Evolutionary conservation across 768 basidiomycete genomes (phyloP).

Genomic region (Mycena metata): DNA sequence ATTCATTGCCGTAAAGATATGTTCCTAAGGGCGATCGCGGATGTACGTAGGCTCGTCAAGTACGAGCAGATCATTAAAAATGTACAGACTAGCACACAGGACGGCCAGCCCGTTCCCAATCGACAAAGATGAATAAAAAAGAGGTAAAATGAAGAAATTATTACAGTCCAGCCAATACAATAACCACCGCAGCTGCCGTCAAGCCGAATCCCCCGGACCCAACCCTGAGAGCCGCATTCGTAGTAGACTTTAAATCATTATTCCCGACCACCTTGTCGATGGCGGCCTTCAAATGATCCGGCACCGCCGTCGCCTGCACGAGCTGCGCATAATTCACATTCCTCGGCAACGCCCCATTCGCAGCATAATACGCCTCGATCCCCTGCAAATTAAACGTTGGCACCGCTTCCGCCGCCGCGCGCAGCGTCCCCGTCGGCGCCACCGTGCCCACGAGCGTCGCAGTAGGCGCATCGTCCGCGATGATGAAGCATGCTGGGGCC

Average conservation of each 20-base stretch:
- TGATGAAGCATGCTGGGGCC: constrained; percentile 18
- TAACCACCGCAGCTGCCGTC: too few species aligned
- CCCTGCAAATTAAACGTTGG: constrained; percentile 18
- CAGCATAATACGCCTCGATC: constrained; percentile 26
- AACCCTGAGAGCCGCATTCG: too few species aligned
- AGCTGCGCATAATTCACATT: constrained; percentile 32
- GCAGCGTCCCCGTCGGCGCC: constrained; percentile 24
- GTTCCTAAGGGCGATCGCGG: constrained; percentile 31
- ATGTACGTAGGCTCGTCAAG: constrained; percentile 4
- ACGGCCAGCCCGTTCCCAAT: too few species aligned
- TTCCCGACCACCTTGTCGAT: background rate
- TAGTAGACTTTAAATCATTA: background rate
- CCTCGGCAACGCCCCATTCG: constrained; percentile 13
- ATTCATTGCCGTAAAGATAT: constrained; percentile 4
- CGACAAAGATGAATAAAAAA: too few species aligned
- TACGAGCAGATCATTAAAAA: too few species aligned
- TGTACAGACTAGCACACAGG: too few species aligned
- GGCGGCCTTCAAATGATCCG: constrained; percentile 6
- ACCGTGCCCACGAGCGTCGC: background rate
- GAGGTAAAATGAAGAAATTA: too few species aligned
- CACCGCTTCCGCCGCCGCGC: constrained; percentile 2
- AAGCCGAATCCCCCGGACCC: too few species aligned
- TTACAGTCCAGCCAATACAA: too few species aligned
- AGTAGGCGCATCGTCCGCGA: constrained; percentile 8
- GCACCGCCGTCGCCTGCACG: constrained; percentile 19